Conservation (phyloP, 768 basidiomycete species). For the Clitopilus passeckerianus region DNA sequence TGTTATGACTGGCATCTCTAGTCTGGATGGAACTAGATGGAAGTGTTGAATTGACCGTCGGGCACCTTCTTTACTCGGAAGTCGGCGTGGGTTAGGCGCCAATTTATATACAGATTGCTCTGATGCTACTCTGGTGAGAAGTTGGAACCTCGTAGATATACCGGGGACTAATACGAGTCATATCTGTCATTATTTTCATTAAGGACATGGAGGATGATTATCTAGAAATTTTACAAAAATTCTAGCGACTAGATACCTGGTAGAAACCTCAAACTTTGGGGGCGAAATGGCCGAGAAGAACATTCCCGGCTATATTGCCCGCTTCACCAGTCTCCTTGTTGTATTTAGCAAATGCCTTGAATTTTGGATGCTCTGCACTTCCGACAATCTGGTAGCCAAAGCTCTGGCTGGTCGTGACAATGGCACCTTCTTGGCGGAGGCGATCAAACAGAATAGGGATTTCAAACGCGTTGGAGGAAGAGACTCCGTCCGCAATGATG, state of each 20-base stretch:
- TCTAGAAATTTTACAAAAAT: neutral
- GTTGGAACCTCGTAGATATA: neutral
- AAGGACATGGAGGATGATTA: neutral
- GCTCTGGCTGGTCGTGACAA: slow-evolving; percentile 79
- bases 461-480: slow-evolving; percentile 77
- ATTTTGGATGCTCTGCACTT: slow-evolving; percentile 57
- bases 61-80: neutral
- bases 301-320: neutral
- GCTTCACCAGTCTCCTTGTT: slow-evolving; percentile 68
- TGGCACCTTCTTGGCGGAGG: slow-evolving; percentile 69
- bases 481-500: slow-evolving; percentile 81
- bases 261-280: neutral
- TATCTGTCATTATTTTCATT: neutral
- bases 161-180: neutral
- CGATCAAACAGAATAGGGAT: slow-evolving; percentile 68
- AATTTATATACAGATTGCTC: neutral
- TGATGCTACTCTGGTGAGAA: neutral
- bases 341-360: slow-evolving; percentile 66
- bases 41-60: neutral
- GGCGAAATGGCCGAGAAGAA: neutral
- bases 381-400: slow-evolving; percentile 69
- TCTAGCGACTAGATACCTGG: neutral
- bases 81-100: neutral
- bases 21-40: slow-evolving; percentile 3
- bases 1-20: slow-evolving; percentile 12